phyloP scores from a whole-genome alignment of 106 monocot species.

The Dactylorhiza incarnata region DNA sequence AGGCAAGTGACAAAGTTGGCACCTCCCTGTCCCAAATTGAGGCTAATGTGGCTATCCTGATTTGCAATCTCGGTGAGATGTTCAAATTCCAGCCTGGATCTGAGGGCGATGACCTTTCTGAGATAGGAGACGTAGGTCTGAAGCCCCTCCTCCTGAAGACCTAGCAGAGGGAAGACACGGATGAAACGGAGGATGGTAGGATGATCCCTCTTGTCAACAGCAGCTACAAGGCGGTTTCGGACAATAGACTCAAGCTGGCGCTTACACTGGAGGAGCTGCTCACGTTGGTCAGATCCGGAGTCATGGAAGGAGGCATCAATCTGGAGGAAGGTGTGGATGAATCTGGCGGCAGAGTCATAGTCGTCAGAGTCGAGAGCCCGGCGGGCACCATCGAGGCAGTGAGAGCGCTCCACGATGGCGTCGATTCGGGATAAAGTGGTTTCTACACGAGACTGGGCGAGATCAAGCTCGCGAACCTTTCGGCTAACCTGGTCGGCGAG shows the following conservation, averaged over 20 bases:
- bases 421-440: slow-evolving; percentile 51
- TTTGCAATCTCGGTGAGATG: slow-evolving; percentile 54
- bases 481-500: slow-evolving; percentile 60
- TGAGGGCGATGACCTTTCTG: slow-evolving; percentile 54
- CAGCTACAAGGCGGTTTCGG: slow-evolving; percentile 36
- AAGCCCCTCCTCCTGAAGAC: slow-evolving; percentile 75
- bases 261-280: slow-evolving; percentile 60
- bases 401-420: slow-evolving; percentile 52
- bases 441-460: slow-evolving; percentile 60
- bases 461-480: slow-evolving; percentile 73
- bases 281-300: slow-evolving; percentile 50
- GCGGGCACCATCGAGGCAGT: slow-evolving; percentile 51
- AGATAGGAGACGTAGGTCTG: slow-evolving; percentile 84
- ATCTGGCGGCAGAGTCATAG: slow-evolving; percentile 50
- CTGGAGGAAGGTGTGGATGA: slow-evolving; percentile 58
- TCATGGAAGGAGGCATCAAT: slow-evolving; percentile 51
- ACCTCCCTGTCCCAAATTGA: slow-evolving; percentile 17
- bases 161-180: slow-evolving; percentile 61
- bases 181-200: slow-evolving; percentile 60
- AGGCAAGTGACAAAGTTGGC: slow-evolving; percentile 67
- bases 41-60: slow-evolving; percentile 5
- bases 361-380: slow-evolving; percentile 49
- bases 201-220: slow-evolving; percentile 71
- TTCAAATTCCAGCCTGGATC: slow-evolving; percentile 80
- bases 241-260: slow-evolving; percentile 55